These are phyloP conservation scores for Diaporthe vaccinii DNA, from an alignment of 2,329 filamentous ascomycete species.

Conservation along the genomic window DNA sequence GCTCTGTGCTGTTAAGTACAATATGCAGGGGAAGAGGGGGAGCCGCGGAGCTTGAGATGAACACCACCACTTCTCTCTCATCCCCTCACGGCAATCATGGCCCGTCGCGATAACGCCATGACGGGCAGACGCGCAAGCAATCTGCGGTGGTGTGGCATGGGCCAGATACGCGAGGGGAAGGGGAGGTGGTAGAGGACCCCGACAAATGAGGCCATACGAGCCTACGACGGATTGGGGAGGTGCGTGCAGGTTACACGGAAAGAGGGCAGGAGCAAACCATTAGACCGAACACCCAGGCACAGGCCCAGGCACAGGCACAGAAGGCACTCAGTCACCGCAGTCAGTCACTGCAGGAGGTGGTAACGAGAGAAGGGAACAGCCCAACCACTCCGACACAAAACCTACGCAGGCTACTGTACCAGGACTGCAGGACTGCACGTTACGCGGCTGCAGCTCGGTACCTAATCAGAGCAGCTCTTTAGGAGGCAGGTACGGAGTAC, in stretches of 20 bases:
- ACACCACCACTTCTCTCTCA: neutral
- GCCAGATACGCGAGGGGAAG: conserved; percentile 6
- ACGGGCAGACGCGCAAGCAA: conserved; percentile 15
- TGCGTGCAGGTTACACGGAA: conserved; percentile 1
- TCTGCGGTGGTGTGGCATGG: conserved; percentile 5
- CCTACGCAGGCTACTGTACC: neutral
- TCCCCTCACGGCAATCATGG: conserved; percentile 5
- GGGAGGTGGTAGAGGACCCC: neutral
- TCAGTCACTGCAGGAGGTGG: neutral
- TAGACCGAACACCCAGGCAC: neutral
- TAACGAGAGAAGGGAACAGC: neutral
- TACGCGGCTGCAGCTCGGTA: neutral
- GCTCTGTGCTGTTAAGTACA: neutral
- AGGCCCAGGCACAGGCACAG: neutral
- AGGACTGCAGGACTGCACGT: neutral
- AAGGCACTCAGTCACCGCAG: neutral
- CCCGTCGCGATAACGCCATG: conserved; percentile 27
- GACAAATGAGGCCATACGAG: conserved; percentile 18
- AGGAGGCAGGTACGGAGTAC: neutral
- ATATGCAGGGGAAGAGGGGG: neutral
- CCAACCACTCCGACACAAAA: neutral
- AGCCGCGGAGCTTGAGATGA: neutral
- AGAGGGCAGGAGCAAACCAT: neutral
- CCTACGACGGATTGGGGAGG: conserved; percentile 23
- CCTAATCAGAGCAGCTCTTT: neutral